These are phyloP conservation scores for Echinosophora koreensis DNA, from an alignment of 306 rosid species.

Conservation along the genomic window DNA sequence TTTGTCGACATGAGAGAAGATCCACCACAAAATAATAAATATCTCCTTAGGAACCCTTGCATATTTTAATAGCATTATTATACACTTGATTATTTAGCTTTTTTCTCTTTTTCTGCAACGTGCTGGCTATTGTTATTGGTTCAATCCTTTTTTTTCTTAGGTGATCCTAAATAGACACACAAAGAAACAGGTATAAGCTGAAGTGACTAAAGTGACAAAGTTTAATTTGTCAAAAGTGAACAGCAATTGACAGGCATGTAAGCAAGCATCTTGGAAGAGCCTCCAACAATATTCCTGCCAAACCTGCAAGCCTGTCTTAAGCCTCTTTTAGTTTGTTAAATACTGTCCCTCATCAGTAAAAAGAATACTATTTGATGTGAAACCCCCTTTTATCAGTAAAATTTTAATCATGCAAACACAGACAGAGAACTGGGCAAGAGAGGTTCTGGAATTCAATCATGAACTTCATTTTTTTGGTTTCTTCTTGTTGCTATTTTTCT, in stretches of 20 bases:
- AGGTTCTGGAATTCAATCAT: conserved; percentile 39
- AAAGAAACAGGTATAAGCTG: conserved; percentile 21
- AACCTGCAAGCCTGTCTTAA: conserved; percentile 30
- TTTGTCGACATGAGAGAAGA: conserved; percentile 12
- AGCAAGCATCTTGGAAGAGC: conserved; percentile 43
- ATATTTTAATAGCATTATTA: conserved; percentile 28
- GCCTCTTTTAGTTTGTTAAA: conserved; percentile 36
- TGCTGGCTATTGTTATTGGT: conserved; percentile 14
- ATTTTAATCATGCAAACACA: conserved; percentile 39
- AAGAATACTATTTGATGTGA: conserved; percentile 38
- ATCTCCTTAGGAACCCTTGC: background rate
- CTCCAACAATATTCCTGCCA: conserved; percentile 41
- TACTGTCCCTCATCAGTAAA: conserved; percentile 29
- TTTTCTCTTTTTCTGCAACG: conserved; percentile 33
- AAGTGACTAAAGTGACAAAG: conserved; percentile 29
- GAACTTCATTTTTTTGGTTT: conserved; percentile 16
- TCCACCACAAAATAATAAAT: conserved; percentile 27
- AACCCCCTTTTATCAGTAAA: conserved; percentile 51
- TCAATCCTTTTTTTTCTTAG: conserved; percentile 11
- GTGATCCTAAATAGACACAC: conserved; percentile 46
- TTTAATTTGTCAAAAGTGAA: conserved; percentile 50
- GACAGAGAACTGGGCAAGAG: conserved; percentile 42
- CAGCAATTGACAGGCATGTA: conserved; percentile 45
- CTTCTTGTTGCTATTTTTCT: conserved; percentile 27
- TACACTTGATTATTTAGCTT: conserved; percentile 17